Evolutionary conservation across 805 yeast species (phyloP).

Genomic region (Candida pseudoglaebosa): DNA sequence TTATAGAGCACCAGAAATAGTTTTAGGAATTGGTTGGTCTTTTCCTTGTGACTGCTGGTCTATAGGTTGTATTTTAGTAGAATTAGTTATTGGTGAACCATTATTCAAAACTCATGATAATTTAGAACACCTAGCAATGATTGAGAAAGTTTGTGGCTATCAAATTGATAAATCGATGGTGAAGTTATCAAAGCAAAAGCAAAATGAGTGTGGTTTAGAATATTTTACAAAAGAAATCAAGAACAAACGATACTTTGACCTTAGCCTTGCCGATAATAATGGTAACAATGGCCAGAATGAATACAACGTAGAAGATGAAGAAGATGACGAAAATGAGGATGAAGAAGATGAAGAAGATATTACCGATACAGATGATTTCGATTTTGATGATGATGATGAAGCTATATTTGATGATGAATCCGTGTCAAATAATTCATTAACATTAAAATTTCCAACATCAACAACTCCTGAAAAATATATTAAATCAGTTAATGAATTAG

Average conservation of each 20-base stretch:
- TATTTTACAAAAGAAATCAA: conserved; percentile 28
- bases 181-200: conserved; percentile 26
- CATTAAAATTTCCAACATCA: conserved; percentile 35
- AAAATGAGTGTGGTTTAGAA: conserved; percentile 39
- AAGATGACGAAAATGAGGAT: conserved; percentile 7
- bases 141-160: conserved; percentile 71
- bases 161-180: conserved; percentile 45
- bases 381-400: conserved; percentile 17
- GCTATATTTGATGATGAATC: conserved; percentile 30
- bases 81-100: conserved; percentile 90
- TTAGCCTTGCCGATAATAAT: conserved; percentile 8
- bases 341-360: conserved; percentile 5
- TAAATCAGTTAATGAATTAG: conserved; percentile 35
- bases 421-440: conserved; percentile 20
- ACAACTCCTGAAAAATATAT: conserved; percentile 38
- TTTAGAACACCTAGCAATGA: conserved; percentile 90
- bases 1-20: conserved; percentile 95
- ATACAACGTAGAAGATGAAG: conserved; percentile 7
- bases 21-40: conserved; percentile 94
- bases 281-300: conserved; percentile 9
- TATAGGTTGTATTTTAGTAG: conserved; percentile 88
- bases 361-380: conserved; percentile 5
- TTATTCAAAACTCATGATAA: conserved; percentile 93
- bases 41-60: conserved; percentile 98
- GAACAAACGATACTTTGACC: conserved; percentile 4